These are phyloP conservation scores for Jatropha curcas DNA, from an alignment of 345 rosid species.

Conservation along the genomic window DNA sequence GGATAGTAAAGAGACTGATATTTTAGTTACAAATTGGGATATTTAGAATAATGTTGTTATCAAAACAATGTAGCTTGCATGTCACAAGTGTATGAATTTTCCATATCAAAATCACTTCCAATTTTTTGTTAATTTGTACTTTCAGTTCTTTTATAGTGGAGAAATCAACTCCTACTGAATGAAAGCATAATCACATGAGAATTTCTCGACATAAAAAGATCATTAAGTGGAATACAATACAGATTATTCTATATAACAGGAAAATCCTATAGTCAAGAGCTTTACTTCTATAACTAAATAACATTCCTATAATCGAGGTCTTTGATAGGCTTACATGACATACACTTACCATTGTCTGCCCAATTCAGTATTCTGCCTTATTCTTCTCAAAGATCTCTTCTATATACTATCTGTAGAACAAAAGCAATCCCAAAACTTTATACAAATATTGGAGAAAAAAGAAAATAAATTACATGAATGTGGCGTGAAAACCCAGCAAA, in stretches of 20 bases:
- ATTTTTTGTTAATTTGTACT: too few relatives aligned
- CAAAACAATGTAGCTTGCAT: neutral
- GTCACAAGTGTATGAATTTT: neutral
- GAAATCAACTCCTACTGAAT: neutral
- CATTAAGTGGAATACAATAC: conserved; percentile 1
- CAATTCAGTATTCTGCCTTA: conserved; percentile 12
- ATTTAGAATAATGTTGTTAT: neutral
- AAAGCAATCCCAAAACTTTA: conserved; percentile 47
- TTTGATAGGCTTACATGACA: conserved; percentile 1
- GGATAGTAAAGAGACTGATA: neutral
- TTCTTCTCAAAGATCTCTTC: conserved; percentile 25
- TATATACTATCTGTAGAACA: conserved; percentile 43
- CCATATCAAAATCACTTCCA: neutral
- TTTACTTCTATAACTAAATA: conserved; percentile 17
- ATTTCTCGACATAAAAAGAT: neutral
- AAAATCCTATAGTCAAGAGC: conserved; percentile 3
- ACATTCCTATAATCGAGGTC: conserved; percentile 8
- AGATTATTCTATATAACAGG: neutral
- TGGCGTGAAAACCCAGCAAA: conserved; percentile 28
- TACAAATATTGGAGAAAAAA: conserved; percentile 37
- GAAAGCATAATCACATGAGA: neutral
- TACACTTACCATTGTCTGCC: neutral
- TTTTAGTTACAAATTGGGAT: neutral
- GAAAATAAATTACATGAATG: conserved; percentile 37
- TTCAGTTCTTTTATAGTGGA: neutral